phyloP scores from a whole-genome alignment of 257 asterid genomes.

The Henckelia pumila region DNA sequence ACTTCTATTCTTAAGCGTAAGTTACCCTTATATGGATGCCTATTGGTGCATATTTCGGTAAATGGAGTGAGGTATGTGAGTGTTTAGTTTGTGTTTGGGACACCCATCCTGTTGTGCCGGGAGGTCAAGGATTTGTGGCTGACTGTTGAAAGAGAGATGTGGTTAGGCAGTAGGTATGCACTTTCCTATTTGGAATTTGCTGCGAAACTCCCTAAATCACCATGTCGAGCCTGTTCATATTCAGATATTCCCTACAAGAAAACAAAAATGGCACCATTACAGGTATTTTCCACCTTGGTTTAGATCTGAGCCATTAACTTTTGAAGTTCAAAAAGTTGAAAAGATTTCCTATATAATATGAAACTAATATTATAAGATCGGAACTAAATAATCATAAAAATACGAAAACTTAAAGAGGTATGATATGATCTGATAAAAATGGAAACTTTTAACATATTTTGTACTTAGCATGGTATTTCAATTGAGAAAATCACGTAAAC shows the following conservation, averaged over 20 bases:
- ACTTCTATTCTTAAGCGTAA: background rate
- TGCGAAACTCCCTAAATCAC: constrained; percentile 35
- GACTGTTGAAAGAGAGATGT: constrained; percentile 31
- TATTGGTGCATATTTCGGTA: constrained; percentile 13
- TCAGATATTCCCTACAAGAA: constrained; percentile 53
- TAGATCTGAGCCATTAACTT: background rate
- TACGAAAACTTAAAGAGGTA: too few species aligned
- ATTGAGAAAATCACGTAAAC: background rate
- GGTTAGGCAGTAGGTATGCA: constrained; percentile 32
- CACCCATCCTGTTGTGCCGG: constrained; percentile 5
- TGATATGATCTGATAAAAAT: background rate
- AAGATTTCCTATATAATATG: background rate
- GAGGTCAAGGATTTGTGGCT: constrained; percentile 19
- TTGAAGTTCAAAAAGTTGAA: background rate
- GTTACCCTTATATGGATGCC: constrained; percentile 16
- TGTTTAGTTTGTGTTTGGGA: background rate
- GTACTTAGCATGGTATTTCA: background rate
- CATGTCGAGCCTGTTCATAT: constrained; percentile 41
- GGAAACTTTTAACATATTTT: background rate
- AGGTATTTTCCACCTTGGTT: constrained; percentile 38
- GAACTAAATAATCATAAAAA: background rate
- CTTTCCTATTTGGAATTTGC: constrained; percentile 29
- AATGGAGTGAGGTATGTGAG: constrained; percentile 4
- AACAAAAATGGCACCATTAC: constrained; percentile 67
- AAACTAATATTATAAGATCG: background rate